Conservation (phyloP, 2,329 filamentous ascomycete species). For the Lizonia empirigonia region DNA sequence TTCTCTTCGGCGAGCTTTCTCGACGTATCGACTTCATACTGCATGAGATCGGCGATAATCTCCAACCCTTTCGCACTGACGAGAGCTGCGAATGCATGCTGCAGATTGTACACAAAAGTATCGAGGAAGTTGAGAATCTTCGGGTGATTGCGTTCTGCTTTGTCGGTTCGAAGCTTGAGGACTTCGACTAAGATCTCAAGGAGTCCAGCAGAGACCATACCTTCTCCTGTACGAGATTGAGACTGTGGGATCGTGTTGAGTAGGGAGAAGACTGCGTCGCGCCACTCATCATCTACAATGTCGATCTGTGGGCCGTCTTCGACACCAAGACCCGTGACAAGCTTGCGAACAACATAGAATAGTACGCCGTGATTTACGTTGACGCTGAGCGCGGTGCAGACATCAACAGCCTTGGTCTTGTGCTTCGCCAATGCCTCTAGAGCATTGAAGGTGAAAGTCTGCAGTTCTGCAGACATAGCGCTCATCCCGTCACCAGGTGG, state of each 20-base stretch:
- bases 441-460: conserved; percentile 79
- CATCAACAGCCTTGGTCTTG: conserved; percentile 76
- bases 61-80: conserved; percentile 84
- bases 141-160: conserved; percentile 82
- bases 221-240: conserved; percentile 74
- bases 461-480: conserved; percentile 74
- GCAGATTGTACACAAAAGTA: conserved; percentile 81
- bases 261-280: conserved; percentile 85
- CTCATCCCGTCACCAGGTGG: conserved; percentile 73
- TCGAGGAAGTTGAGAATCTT: conserved; percentile 88
- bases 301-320: conserved; percentile 61
- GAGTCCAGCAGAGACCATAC: conserved; percentile 86
- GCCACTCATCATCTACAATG: conserved; percentile 83
- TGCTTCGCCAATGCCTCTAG: conserved; percentile 86
- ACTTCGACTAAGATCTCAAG: conserved; percentile 91
- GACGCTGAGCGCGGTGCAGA: conserved; percentile 88
- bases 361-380: conserved; percentile 96
- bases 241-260: conserved; percentile 77
- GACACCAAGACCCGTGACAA: conserved; percentile 75
- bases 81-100: conserved; percentile 82
- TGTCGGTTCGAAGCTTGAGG: conserved; percentile 77
- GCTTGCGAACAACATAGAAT: conserved; percentile 89
- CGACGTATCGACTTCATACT: conserved; percentile 75
- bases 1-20: conserved; percentile 69
- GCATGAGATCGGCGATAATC: conserved; percentile 84